Conservation (phyloP, 495 filamentous ascomycete species). For the Talaromyces liani region DNA sequence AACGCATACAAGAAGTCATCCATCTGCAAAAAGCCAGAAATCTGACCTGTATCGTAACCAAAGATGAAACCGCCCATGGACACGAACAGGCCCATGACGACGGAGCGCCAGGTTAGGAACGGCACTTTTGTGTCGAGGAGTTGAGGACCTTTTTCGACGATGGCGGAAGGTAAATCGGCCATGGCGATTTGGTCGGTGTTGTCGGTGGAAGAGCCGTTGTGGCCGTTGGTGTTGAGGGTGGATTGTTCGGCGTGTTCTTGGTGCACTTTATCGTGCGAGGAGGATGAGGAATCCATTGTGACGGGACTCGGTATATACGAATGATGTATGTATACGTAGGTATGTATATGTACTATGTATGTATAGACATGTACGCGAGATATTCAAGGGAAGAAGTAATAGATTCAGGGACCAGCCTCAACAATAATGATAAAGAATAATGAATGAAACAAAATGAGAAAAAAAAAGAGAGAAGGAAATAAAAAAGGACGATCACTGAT, state of each 20-base stretch:
- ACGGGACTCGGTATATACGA: neutral
- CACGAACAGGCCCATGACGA: constrained; percentile 47
- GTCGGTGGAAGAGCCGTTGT: neutral
- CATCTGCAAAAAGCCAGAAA: constrained; percentile 56
- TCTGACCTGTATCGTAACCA: constrained; percentile 45
- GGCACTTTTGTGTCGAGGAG: constrained; percentile 32
- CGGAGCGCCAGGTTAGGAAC: constrained; percentile 34
- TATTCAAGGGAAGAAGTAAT: neutral
- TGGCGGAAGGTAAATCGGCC: neutral
- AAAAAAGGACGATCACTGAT: neutral
- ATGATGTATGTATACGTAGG: neutral
- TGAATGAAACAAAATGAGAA: neutral
- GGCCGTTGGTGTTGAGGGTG: neutral
- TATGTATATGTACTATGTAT: neutral
- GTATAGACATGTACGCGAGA: neutral
- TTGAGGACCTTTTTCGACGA: constrained; percentile 6
- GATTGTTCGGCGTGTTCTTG: constrained; percentile 5
- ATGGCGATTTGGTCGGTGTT: neutral
- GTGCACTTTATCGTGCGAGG: constrained; percentile 4
- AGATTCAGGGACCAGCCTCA: constrained; percentile 1
- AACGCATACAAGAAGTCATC: constrained; percentile 39
- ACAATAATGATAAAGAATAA: neutral
- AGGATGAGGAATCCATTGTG: neutral
- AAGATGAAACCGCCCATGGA: constrained; percentile 66
- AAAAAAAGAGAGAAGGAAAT: neutral